Evolutionary conservation across 768 basidiomycete genomes (phyloP).

Genomic region (Boletus vinaceobasis): DNA sequence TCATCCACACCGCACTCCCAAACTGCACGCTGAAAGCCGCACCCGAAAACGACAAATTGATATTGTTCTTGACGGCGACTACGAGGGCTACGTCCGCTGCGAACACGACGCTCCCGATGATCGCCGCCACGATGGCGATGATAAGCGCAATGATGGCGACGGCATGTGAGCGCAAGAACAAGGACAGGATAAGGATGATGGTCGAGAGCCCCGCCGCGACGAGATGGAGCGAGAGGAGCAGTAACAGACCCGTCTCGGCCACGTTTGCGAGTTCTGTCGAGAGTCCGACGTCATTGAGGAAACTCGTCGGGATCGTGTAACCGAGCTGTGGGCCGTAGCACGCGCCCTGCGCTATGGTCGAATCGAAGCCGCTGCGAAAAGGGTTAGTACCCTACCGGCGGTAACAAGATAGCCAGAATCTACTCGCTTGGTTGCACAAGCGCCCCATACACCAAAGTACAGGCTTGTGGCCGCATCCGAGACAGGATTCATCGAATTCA

Average conservation of each 20-base stretch:
- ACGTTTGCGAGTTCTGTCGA: conserved; percentile 41
- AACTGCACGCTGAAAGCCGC: conserved; percentile 47
- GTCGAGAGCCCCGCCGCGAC: conserved; percentile 59
- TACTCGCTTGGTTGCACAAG: conserved; percentile 59
- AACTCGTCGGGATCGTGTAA: conserved; percentile 54
- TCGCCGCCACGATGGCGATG: conserved; percentile 50
- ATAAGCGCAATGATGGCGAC: conserved; percentile 59
- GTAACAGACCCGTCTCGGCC: conserved; percentile 48
- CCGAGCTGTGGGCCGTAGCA: conserved; percentile 69
- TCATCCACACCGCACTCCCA: conserved; percentile 76
- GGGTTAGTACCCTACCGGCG: background rate
- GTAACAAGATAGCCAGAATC: background rate
- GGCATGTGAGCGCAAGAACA: conserved; percentile 57
- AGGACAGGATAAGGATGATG: conserved; percentile 46
- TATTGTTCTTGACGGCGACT: conserved; percentile 43
- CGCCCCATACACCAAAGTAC: conserved; percentile 80
- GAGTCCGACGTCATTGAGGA: conserved; percentile 44
- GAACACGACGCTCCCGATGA: conserved; percentile 54
- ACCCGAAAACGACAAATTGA: conserved; percentile 36
- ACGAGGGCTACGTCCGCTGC: conserved; percentile 63
- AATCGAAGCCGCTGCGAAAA: conserved; percentile 6
- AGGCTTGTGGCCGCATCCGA: conserved; percentile 58
- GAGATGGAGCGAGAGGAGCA: conserved; percentile 67
- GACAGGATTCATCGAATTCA: conserved; percentile 28
- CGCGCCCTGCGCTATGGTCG: conserved; percentile 21